A percentile compares a stretch with the other conserved stretches of the same genome.
phyloP scores from a whole-genome alignment of 2,329 filamentous ascomycete genomes.

The Dothistroma pini region DNA sequence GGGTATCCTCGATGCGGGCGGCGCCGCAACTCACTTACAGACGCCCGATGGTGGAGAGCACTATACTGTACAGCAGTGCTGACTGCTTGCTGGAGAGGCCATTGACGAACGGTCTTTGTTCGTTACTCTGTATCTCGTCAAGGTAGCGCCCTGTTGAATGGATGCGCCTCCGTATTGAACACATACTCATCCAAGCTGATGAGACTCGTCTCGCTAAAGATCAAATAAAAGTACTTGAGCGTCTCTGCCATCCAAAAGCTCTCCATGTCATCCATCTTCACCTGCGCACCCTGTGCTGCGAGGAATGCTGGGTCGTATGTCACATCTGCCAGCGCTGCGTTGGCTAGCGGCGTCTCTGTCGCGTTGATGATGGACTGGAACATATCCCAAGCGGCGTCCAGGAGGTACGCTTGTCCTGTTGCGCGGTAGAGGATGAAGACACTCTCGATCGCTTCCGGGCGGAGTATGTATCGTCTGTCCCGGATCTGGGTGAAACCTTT shows the following conservation, averaged over 20 bases:
- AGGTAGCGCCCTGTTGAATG: slow-evolving; percentile 36
- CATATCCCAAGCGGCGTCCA: slow-evolving; percentile 50
- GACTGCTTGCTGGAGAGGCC: not conserved
- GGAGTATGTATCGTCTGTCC: slow-evolving; percentile 47
- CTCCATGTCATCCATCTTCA: slow-evolving; percentile 45
- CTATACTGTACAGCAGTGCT: not conserved
- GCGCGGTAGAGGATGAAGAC: slow-evolving; percentile 59
- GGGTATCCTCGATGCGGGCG: not conserved
- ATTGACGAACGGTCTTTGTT: not conserved
- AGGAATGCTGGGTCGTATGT: slow-evolving; percentile 37
- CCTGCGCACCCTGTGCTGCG: slow-evolving; percentile 27
- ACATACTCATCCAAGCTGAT: slow-evolving; percentile 48
- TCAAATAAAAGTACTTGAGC: slow-evolving; percentile 49
- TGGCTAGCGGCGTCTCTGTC: slow-evolving; percentile 45
- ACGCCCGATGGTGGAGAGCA: slow-evolving; percentile 7
- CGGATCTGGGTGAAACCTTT: slow-evolving; percentile 43
- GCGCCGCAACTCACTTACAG: not conserved
- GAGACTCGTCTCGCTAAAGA: slow-evolving; percentile 43
- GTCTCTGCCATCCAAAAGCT: slow-evolving; percentile 50
- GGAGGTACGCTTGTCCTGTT: slow-evolving; percentile 50
- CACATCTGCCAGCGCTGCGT: slow-evolving; percentile 45
- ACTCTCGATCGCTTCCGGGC: slow-evolving; percentile 59
- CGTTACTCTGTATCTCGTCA: not conserved
- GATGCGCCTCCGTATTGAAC: slow-evolving; percentile 51
- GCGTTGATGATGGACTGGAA: slow-evolving; percentile 44